A percentile compares a stretch with the other conserved stretches of the same genome.
Evolutionary conservation across 2,329 filamentous ascomycete species (phyloP).

Genomic region (Phaeoacremonium minimum): DNA sequence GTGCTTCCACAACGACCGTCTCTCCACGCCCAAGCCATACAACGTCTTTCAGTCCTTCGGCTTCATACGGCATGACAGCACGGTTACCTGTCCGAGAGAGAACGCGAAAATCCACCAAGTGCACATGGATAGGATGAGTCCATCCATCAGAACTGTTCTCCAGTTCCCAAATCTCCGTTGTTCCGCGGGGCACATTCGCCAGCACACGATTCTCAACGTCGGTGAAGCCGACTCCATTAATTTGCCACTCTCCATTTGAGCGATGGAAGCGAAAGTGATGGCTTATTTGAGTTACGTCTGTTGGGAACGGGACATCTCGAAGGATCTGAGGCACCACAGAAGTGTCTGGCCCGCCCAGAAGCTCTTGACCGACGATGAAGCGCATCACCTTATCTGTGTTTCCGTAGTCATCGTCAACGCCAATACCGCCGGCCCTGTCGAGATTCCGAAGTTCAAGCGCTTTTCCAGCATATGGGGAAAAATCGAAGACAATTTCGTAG

Average conservation of each 20-base stretch:
- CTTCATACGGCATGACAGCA: slow-evolving; percentile 46
- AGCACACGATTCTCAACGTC: slow-evolving; percentile 43
- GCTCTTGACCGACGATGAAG: slow-evolving; percentile 41
- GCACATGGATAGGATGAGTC: slow-evolving; percentile 52
- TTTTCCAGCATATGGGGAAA: slow-evolving; percentile 40
- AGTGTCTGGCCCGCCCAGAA: too few relatives aligned
- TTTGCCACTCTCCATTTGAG: slow-evolving; percentile 39
- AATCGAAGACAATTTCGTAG: slow-evolving; percentile 55
- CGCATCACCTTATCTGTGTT: slow-evolving; percentile 48
- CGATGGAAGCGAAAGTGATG: slow-evolving; percentile 41
- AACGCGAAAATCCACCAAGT: slow-evolving; percentile 55
- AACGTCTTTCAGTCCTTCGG: slow-evolving; percentile 51
- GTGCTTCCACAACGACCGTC: slow-evolving; percentile 42
- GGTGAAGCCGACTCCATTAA: slow-evolving; percentile 43
- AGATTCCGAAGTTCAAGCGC: slow-evolving; percentile 35
- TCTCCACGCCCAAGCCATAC: slow-evolving; percentile 50
- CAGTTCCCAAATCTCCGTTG: slow-evolving; percentile 44
- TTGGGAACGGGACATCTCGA: slow-evolving; percentile 31
- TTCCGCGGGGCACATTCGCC: slow-evolving; percentile 39
- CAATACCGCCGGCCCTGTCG: slow-evolving; percentile 25
- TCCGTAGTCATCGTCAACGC: slow-evolving; percentile 41
- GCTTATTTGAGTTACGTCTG: slow-evolving; percentile 28
- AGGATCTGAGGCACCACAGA: slow-evolving; percentile 27
- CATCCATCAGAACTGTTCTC: slow-evolving; percentile 45
- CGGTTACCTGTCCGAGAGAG: slow-evolving; percentile 40